A percentile compares a stretch with the other conserved stretches of the same genome.
Evolutionary conservation across 306 rosid genomes (phyloP).

Genomic region (Urtica urens): DNA sequence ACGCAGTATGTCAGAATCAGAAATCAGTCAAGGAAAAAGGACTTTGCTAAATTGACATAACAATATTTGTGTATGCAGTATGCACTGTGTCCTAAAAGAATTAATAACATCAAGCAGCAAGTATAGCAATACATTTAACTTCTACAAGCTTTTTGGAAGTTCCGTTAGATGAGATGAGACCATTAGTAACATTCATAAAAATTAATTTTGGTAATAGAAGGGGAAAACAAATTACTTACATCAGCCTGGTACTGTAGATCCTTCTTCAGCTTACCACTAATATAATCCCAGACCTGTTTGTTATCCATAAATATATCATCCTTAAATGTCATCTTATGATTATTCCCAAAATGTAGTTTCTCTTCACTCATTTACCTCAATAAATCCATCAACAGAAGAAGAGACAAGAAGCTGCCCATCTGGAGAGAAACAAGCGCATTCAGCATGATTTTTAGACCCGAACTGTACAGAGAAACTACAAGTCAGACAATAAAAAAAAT

Average conservation of each 20-base stretch:
- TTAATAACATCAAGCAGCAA: too few relatives aligned
- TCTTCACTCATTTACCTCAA: constrained; percentile 57
- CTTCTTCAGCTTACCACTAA: constrained; percentile 96
- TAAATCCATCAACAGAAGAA: constrained; percentile 87
- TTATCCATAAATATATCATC: constrained; percentile 5
- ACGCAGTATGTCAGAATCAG: constrained; percentile 22
- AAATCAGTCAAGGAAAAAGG: background rate
- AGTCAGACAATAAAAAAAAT: constrained; percentile 7
- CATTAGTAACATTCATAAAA: too few relatives aligned
- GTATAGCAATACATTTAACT: too few relatives aligned
- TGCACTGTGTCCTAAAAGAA: too few relatives aligned
- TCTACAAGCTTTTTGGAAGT: too few relatives aligned
- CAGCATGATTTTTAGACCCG: constrained; percentile 95
- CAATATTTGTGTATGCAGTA: too few relatives aligned
- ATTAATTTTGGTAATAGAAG: background rate
- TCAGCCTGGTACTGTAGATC: constrained; percentile 99
- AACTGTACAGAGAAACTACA: constrained; percentile 38
- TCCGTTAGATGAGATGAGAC: too few relatives aligned
- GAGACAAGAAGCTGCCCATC: constrained; percentile 99
- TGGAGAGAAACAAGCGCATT: constrained; percentile 92
- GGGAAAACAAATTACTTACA: constrained; percentile 37
- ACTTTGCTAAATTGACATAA: background rate
- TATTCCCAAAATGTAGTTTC: constrained; percentile 7
- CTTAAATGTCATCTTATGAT: constrained; percentile 5
- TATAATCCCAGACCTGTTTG: constrained; percentile 86